A percentile compares a stretch with the other conserved stretches of the same genome.
Evolutionary conservation across 768 basidiomycete genomes (phyloP).

Genomic region (Podaxis sp.): DNA sequence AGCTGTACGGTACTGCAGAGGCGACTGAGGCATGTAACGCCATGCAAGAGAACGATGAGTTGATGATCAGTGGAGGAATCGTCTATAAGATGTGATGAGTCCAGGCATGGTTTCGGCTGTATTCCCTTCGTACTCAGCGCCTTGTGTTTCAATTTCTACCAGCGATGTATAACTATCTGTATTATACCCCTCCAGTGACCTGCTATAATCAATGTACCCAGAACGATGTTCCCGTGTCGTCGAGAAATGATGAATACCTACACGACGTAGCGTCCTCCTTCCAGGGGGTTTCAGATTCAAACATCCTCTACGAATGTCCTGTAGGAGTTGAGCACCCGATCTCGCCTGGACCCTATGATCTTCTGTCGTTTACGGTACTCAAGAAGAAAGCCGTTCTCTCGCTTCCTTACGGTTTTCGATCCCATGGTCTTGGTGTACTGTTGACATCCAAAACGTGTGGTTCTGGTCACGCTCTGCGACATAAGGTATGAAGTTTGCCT

Average conservation of each 20-base stretch:
- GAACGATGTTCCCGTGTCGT: not conserved
- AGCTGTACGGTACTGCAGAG: slow-evolving; percentile 80
- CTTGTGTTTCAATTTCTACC: not conserved
- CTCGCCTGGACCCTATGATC: too few species aligned
- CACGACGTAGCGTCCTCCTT: too few species aligned
- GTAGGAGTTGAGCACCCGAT: too few species aligned
- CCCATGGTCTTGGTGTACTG: too few species aligned
- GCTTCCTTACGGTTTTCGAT: too few species aligned
- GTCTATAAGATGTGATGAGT: slow-evolving; percentile 75
- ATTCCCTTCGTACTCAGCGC: not conserved
- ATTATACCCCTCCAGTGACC: not conserved
- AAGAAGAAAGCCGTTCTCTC: too few species aligned
- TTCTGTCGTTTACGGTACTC: too few species aligned
- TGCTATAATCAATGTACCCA: not conserved
- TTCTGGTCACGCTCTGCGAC: too few species aligned
- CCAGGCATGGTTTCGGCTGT: not conserved
- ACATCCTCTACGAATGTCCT: not conserved
- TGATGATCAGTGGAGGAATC: slow-evolving; percentile 87
- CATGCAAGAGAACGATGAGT: slow-evolving; percentile 80
- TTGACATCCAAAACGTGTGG: too few species aligned
- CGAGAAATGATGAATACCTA: not conserved
- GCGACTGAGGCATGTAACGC: slow-evolving; percentile 67
- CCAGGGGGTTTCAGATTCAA: not conserved
- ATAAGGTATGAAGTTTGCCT: too few species aligned
- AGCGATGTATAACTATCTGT: not conserved